Conservation (phyloP, 306 rosid species). For the Quercus robur region DNA sequence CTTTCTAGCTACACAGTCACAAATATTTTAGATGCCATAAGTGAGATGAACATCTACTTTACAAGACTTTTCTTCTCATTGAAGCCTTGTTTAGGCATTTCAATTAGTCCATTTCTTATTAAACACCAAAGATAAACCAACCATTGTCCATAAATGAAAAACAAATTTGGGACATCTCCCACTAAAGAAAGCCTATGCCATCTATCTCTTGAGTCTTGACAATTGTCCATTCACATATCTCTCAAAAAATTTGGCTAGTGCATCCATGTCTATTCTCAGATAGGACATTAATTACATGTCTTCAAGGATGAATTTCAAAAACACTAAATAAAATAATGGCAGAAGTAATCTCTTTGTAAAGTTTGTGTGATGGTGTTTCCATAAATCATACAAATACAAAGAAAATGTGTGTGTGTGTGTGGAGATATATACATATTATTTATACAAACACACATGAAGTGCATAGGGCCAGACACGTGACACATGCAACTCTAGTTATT, state of each 20-base stretch:
- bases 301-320: background rate
- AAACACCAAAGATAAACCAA: background rate
- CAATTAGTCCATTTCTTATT: background rate
- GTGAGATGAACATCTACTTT: background rate
- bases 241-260: too few relatives aligned
- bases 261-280: background rate
- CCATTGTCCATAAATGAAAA: background rate
- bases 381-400: background rate
- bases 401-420: background rate
- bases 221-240: background rate
- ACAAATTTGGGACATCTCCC: background rate
- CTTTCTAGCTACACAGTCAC: background rate
- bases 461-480: background rate
- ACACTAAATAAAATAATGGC: background rate
- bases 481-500: background rate
- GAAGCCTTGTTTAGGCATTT: background rate
- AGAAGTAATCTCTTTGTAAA: background rate
- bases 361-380: background rate
- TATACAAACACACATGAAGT: too few relatives aligned
- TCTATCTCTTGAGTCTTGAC: background rate
- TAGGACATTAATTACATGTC: background rate
- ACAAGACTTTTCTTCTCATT: background rate
- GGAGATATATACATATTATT: background rate
- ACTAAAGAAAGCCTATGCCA: background rate
- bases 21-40: background rate